A percentile compares a stretch with the other conserved stretches of the same genome.
Evolutionary conservation across 371 early-diverging fungal genomes (phyloP).

Genomic region (Coemansia sp.): DNA sequence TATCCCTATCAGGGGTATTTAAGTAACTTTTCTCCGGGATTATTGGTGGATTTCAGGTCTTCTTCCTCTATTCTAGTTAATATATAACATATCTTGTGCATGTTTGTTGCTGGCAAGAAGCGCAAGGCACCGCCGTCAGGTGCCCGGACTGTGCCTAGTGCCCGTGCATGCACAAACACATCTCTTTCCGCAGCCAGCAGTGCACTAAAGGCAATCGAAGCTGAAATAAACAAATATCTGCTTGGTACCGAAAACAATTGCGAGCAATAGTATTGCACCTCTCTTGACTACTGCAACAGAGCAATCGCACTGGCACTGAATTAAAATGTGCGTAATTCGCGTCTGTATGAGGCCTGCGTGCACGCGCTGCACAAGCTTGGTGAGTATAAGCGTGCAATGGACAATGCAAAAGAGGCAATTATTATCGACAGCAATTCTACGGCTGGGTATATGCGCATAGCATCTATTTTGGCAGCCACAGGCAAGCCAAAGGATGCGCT

Average conservation of each 20-base stretch:
- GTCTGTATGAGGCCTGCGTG: conserved; percentile 26
- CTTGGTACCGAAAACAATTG: conserved; percentile 27
- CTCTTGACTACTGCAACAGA: conserved; percentile 38
- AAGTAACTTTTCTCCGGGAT: too few relatives aligned
- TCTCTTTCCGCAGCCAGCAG: background rate
- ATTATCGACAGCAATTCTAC: conserved; percentile 14
- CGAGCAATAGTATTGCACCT: conserved; percentile 21
- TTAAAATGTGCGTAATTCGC: conserved; percentile 10
- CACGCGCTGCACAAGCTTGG: conserved; percentile 29
- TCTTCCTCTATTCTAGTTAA: too few relatives aligned
- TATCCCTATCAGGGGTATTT: too few relatives aligned
- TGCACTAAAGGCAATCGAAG: background rate
- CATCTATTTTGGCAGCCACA: conserved; percentile 20
- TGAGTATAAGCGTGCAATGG: conserved; percentile 27
- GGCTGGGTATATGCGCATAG: conserved; percentile 19
- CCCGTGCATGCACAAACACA: background rate
- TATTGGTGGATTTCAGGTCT: too few relatives aligned
- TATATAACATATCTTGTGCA: background rate
- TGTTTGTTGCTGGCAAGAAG: conserved; percentile 48
- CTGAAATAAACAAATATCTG: conserved; percentile 7
- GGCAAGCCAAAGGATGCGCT: conserved; percentile 24
- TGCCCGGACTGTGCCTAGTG: background rate
- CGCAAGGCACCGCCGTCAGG: conserved; percentile 21
- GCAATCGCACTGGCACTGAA: conserved; percentile 28
- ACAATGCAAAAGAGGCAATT: conserved; percentile 33